Percentiles rank a stretch among this genome's conserved stretches.
phyloP scores from a whole-genome alignment of 2,329 filamentous ascomycete genomes.

The Rosellinia necatrix region DNA sequence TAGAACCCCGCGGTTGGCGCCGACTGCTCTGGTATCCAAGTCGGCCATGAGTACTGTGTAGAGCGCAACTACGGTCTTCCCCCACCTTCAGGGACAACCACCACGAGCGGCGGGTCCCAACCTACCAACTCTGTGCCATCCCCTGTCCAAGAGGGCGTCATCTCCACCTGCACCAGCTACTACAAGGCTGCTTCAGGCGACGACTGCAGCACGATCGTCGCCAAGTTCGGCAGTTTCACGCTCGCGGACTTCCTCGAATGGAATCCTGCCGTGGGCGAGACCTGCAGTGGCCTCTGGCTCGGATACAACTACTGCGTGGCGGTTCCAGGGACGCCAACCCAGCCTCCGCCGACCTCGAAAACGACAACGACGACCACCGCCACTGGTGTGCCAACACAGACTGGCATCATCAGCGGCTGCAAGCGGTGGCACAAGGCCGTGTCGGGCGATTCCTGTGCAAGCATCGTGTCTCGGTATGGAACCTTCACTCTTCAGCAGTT shows the following conservation, averaged over 20 bases:
- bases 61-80: neutral
- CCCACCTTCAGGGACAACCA: neutral
- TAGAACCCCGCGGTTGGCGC: neutral
- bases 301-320: neutral
- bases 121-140: too few species aligned
- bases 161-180: neutral
- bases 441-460: neutral
- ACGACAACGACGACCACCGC: neutral
- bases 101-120: too few species aligned
- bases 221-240: neutral
- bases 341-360: neutral
- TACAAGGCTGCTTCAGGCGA: neutral
- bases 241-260: neutral
- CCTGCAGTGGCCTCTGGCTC: neutral
- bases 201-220: neutral
- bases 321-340: neutral
- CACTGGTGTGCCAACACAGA: neutral
- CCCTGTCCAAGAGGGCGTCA: neutral
- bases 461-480: neutral
- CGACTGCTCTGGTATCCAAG: neutral
- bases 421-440: neutral
- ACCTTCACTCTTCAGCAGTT: neutral
- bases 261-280: neutral
- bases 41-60: neutral
- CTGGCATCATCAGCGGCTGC: neutral